A percentile compares a stretch with the other conserved stretches of the same genome.
phyloP scores from a whole-genome alignment of 192 early-diverging fungal genomes.

The Rhizophagus sp. region DNA sequence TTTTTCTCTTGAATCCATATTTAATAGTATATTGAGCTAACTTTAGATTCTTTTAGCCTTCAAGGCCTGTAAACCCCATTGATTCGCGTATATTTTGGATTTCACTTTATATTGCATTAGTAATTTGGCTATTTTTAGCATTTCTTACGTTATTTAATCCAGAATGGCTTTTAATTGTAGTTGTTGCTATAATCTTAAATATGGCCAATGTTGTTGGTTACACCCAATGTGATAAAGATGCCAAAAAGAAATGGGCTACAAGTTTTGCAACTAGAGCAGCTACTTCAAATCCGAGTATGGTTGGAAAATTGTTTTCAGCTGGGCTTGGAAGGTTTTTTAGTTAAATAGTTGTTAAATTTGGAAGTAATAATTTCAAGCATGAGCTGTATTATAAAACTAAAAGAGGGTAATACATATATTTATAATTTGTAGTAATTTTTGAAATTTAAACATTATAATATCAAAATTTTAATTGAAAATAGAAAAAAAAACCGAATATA shows the following conservation, averaged over 20 bases:
- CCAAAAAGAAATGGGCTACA: conserved; percentile 71
- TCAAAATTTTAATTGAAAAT: too few species aligned
- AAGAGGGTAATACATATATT: too few species aligned
- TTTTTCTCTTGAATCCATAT: neutral
- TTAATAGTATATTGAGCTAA: neutral
- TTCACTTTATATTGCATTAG: conserved; percentile 82
- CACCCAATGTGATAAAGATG: conserved; percentile 93
- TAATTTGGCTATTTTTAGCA: conserved; percentile 80
- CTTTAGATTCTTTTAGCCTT: conserved; percentile 44
- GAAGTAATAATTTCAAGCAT: too few species aligned
- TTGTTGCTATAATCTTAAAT: conserved; percentile 84
- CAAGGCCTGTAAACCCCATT: conserved; percentile 72
- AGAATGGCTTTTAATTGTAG: conserved; percentile 84
- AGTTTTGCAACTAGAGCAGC: conserved; percentile 50
- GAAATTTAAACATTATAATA: too few species aligned
- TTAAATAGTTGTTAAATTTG: neutral
- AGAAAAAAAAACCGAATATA: too few species aligned
- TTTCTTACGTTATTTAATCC: conserved; percentile 74
- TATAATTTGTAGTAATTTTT: too few species aligned
- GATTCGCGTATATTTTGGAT: conserved; percentile 96
- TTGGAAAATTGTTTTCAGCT: conserved; percentile 23
- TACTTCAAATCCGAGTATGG: neutral
- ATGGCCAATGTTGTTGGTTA: conserved; percentile 94
- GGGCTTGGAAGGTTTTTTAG: conserved; percentile 23
- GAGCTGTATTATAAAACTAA: too few species aligned